A percentile compares a stretch with the other conserved stretches of the same genome.
Conservation (phyloP, 1,284 basidiomycete genomes). For the Trametes hirsuta region DNA sequence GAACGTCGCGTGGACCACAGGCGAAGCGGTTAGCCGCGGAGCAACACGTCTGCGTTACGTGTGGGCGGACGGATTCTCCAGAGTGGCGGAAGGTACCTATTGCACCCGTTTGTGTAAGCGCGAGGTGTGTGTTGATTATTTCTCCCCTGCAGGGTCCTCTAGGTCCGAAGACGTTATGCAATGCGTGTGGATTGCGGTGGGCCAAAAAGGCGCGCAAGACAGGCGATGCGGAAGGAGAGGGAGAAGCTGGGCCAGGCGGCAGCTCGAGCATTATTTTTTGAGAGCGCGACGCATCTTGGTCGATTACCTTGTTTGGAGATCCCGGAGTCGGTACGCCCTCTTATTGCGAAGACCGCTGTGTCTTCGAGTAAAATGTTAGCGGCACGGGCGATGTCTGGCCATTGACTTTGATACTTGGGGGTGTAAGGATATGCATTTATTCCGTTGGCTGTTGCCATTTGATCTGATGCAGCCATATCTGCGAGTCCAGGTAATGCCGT, state of each 20-base stretch:
- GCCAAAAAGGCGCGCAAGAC: conserved; percentile 65
- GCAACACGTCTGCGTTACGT: conserved; percentile 77
- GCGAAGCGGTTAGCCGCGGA: conserved; percentile 46
- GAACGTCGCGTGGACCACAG: conserved; percentile 48
- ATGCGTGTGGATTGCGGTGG: conserved; percentile 85
- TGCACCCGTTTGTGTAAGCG: conserved; percentile 16
- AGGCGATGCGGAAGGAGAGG: conserved; percentile 16
- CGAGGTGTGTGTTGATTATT: conserved; percentile 20
- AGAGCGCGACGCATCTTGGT: background rate
- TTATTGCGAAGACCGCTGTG: too few species aligned
- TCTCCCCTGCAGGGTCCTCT: conserved; percentile 61
- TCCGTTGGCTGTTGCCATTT: too few species aligned
- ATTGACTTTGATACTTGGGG: too few species aligned
- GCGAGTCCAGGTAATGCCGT: too few species aligned
- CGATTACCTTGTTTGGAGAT: too few species aligned
- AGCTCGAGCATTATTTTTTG: conserved; percentile 9
- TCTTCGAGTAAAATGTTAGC: too few species aligned
- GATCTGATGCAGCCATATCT: too few species aligned
- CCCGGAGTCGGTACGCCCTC: too few species aligned
- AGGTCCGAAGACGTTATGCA: conserved; percentile 87
- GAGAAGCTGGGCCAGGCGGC: conserved; percentile 1
- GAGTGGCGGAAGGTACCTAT: conserved; percentile 83
- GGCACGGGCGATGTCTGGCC: too few species aligned
- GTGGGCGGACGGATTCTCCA: conserved; percentile 80
- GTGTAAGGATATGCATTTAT: too few species aligned